Evolutionary conservation across 2,329 filamentous ascomycete genomes (phyloP).

Genomic region (Colletotrichum tofieldiae): DNA sequence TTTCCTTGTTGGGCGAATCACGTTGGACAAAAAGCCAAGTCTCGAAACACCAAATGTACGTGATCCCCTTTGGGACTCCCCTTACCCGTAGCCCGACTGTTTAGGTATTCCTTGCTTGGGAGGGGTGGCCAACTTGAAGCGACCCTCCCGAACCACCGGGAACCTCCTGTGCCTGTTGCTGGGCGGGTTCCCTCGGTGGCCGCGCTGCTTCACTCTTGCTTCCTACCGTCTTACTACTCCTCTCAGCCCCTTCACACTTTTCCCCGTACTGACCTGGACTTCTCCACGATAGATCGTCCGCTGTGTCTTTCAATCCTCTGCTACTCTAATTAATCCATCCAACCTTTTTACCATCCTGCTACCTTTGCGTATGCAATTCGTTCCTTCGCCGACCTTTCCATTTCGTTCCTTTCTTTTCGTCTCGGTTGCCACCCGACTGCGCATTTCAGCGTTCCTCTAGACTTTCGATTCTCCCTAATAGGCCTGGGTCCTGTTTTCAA

Average conservation of each 20-base stretch:
- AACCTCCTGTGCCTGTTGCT: slow-evolving; percentile 47
- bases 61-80: slow-evolving; percentile 53
- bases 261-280: slow-evolving; percentile 29
- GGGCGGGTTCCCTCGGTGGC: slow-evolving; percentile 46
- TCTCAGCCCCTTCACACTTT: slow-evolving; percentile 17
- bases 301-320: slow-evolving; percentile 27
- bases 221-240: slow-evolving; percentile 34
- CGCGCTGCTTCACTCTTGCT: slow-evolving; percentile 39
- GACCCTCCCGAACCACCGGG: slow-evolving; percentile 45
- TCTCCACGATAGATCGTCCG: slow-evolving; percentile 35
- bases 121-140: slow-evolving; percentile 45
- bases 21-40: slow-evolving; percentile 46
- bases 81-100: slow-evolving; percentile 53
- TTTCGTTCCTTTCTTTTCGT: slow-evolving; percentile 22
- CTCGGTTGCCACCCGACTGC: slow-evolving; percentile 19
- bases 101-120: slow-evolving; percentile 50
- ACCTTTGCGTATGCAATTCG: slow-evolving; percentile 20
- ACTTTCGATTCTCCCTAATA: slow-evolving; percentile 43
- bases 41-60: slow-evolving; percentile 62
- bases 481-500: slow-evolving; percentile 42
- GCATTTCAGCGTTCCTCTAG: slow-evolving; percentile 26
- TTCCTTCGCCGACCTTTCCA: slow-evolving; percentile 29
- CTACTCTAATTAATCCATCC: slow-evolving; percentile 38
- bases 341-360: slow-evolving; percentile 22
- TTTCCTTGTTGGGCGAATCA: slow-evolving; percentile 45